These are phyloP conservation scores for Mortierella sp. DNA, from an alignment of 371 early-diverging fungal genomes.

Conservation along the genomic window DNA sequence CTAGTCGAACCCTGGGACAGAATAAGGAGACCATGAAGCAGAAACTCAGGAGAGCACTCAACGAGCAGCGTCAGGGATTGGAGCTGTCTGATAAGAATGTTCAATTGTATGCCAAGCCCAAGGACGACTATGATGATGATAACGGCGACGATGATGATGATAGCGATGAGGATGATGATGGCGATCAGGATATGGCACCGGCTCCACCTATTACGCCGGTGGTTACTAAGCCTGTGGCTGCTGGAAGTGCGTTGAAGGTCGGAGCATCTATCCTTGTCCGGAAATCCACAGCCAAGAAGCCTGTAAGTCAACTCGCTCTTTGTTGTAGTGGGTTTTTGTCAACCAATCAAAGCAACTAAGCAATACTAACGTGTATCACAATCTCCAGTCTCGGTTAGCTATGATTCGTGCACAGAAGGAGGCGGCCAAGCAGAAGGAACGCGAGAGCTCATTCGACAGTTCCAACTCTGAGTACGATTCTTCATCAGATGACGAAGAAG, in stretches of 20 bases:
- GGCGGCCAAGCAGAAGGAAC: constrained; percentile 65
- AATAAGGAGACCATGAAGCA: constrained; percentile 80
- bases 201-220: constrained; percentile 15
- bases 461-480: constrained; percentile 75
- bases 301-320: constrained; percentile 25
- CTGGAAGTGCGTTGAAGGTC: constrained; percentile 58
- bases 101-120: constrained; percentile 29
- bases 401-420: constrained; percentile 55
- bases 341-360: background rate
- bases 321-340: background rate
- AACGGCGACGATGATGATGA: constrained; percentile 48
- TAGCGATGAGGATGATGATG: constrained; percentile 24
- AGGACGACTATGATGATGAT: constrained; percentile 63
- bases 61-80: constrained; percentile 81
- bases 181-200: constrained; percentile 37
- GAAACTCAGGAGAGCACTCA: constrained; percentile 77
- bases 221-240: constrained; percentile 16
- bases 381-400: constrained; percentile 40
- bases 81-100: constrained; percentile 63
- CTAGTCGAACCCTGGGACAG: constrained; percentile 83
- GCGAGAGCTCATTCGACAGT: constrained; percentile 75
- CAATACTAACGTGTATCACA: background rate
- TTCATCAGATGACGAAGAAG: constrained; percentile 60
- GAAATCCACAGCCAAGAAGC: constrained; percentile 56
- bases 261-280: constrained; percentile 50